phyloP scores from a whole-genome alignment of 805 yeast species.

The Ogataea minuta region DNA sequence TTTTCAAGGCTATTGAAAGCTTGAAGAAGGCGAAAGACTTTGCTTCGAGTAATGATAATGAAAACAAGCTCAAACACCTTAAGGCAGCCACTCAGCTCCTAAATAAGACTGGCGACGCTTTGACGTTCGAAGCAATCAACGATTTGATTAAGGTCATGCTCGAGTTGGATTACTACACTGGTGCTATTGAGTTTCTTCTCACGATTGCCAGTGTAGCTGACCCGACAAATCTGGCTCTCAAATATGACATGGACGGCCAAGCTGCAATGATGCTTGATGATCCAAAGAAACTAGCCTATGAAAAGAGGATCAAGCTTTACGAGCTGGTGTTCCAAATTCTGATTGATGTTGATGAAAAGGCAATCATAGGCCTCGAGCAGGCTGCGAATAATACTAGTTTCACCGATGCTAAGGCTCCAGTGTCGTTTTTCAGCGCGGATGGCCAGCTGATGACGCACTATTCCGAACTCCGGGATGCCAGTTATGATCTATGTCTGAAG shows the following conservation, averaged over 20 bases:
- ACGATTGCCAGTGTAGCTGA: conserved; percentile 72
- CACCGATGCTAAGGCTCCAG: conserved; percentile 15
- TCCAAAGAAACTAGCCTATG: conserved; percentile 48
- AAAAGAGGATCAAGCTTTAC: conserved; percentile 59
- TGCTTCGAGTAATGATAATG: conserved; percentile 68
- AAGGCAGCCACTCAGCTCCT: conserved; percentile 73
- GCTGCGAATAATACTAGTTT: conserved; percentile 19
- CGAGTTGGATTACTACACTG: conserved; percentile 73
- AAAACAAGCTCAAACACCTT: conserved; percentile 61
- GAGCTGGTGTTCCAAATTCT: conserved; percentile 73
- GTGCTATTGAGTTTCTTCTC: conserved; percentile 80
- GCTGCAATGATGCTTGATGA: conserved; percentile 38
- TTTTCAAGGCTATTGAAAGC: conserved; percentile 91
- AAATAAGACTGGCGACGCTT: conserved; percentile 73
- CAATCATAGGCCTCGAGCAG: conserved; percentile 42
- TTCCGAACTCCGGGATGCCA: conserved; percentile 61
- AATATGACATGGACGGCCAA: conserved; percentile 45
- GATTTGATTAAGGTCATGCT: conserved; percentile 80
- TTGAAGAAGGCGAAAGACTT: conserved; percentile 80
- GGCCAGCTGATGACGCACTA: conserved; percentile 46
- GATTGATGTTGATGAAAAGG: conserved; percentile 64
- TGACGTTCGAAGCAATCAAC: conserved; percentile 74
- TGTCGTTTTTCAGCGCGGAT: conserved; percentile 29
- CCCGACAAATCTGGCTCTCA: conserved; percentile 55
- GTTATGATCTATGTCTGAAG: conserved; percentile 71